phyloP scores from a whole-genome alignment of 257 asterid species.

The Haberlea rhodopensis region DNA sequence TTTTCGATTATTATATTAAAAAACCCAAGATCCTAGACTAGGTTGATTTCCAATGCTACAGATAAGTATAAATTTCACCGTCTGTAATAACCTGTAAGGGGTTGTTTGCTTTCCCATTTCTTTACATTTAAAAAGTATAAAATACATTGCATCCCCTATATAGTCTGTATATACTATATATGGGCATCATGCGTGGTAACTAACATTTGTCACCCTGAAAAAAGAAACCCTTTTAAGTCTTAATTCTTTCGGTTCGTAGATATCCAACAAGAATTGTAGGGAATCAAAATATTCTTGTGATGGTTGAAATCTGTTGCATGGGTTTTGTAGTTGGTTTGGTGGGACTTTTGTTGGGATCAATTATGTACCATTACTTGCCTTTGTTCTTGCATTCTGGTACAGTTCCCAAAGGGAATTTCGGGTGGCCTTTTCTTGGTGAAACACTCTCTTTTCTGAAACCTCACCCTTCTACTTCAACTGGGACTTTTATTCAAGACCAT shows the following conservation, averaged over 20 bases:
- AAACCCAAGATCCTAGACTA: constrained; percentile 49
- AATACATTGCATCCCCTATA: background rate
- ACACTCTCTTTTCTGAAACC: constrained; percentile 67
- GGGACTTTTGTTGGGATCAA: constrained; percentile 35
- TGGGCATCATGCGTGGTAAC: background rate
- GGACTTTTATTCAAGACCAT: constrained; percentile 56
- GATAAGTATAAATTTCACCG: constrained; percentile 30
- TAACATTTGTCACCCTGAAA: constrained; percentile 31
- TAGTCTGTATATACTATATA: no score
- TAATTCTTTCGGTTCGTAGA: background rate
- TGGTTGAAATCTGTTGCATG: constrained; percentile 24
- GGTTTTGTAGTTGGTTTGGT: constrained; percentile 21
- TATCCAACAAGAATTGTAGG: background rate
- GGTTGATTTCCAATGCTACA: constrained; percentile 35
- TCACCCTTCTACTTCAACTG: constrained; percentile 64
- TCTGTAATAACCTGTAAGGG: constrained; percentile 18
- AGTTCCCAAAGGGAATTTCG: constrained; percentile 61
- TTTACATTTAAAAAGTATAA: no score
- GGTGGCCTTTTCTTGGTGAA: constrained; percentile 78
- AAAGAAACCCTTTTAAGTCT: constrained; percentile 3
- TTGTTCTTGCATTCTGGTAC: constrained; percentile 37
- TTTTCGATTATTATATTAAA: no score
- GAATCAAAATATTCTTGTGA: constrained; percentile 19
- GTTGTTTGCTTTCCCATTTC: constrained; percentile 12
- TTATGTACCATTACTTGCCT: constrained; percentile 62